Percentiles rank a stretch among this genome's conserved stretches.
These are phyloP conservation scores for Phialophora verrucosa DNA, from an alignment of 2,329 filamentous ascomycete genomes.

Conservation along the genomic window DNA sequence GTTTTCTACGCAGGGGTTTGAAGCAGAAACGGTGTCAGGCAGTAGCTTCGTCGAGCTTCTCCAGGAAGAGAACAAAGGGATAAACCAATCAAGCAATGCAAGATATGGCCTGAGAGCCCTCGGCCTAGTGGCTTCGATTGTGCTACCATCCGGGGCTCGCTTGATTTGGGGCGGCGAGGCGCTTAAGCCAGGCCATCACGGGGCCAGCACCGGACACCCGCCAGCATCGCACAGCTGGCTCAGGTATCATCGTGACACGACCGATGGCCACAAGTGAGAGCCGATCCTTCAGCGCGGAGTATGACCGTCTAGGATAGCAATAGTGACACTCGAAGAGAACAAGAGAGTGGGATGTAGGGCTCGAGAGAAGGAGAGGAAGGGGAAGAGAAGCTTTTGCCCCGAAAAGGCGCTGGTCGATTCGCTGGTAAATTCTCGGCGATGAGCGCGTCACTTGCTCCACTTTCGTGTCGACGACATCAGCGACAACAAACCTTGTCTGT, in stretches of 20 bases:
- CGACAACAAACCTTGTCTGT: background rate
- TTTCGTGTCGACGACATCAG: background rate
- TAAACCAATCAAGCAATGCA: conserved; percentile 19
- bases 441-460: conserved; percentile 3
- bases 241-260: conserved; percentile 25
- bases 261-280: conserved; percentile 4
- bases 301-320: background rate
- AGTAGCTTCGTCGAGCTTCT: conserved; percentile 11
- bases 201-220: conserved; percentile 20
- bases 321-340: background rate
- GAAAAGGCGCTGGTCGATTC: background rate
- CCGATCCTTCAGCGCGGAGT: background rate
- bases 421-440: background rate
- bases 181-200: conserved; percentile 34
- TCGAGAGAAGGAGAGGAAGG: background rate
- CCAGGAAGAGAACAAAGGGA: background rate
- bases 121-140: conserved; percentile 14
- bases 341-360: background rate
- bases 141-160: conserved; percentile 3
- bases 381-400: background rate
- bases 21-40: conserved; percentile 25
- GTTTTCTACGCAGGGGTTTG: conserved; percentile 6
- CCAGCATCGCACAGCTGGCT: background rate
- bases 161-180: conserved; percentile 9
- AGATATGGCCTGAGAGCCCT: background rate